These are phyloP conservation scores for Leccinum subfulvum DNA, from an alignment of 1,284 basidiomycete species.

Conservation along the genomic window DNA sequence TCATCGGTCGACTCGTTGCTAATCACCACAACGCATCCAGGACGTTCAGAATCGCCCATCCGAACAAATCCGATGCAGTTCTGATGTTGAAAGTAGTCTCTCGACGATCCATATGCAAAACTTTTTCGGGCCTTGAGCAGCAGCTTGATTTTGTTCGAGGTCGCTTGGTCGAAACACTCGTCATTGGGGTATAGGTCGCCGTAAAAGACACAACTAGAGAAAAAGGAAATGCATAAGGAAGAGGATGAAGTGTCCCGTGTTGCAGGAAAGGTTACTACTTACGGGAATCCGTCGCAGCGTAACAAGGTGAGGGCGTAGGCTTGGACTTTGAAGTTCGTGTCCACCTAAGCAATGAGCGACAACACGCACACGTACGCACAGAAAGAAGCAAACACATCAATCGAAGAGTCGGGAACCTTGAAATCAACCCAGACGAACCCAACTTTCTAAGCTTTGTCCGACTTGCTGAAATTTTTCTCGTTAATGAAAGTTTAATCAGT, in stretches of 20 bases:
- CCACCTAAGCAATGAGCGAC: conserved; percentile 47
- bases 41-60: conserved; percentile 47
- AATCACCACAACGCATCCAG: conserved; percentile 67
- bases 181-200: conserved; percentile 81
- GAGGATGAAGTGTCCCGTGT: background rate
- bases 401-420: background rate
- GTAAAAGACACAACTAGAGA: conserved; percentile 81
- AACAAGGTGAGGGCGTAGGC: conserved; percentile 88
- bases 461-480: conserved; percentile 48
- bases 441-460: conserved; percentile 74
- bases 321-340: conserved; percentile 67
- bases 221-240: background rate
- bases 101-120: conserved; percentile 61
- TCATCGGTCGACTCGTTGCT: conserved; percentile 46
- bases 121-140: conserved; percentile 60
- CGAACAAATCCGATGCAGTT: conserved; percentile 78
- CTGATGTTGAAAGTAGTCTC: conserved; percentile 55
- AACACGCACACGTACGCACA: background rate
- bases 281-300: conserved; percentile 84
- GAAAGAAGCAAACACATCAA: background rate
- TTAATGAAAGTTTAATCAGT: conserved; percentile 1
- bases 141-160: conserved; percentile 47
- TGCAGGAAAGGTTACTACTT: conserved; percentile 31
- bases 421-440: conserved; percentile 47
- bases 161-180: conserved; percentile 60